These are phyloP conservation scores for Quillaja saponaria DNA, from an alignment of 306 rosid species.

Conservation along the genomic window DNA sequence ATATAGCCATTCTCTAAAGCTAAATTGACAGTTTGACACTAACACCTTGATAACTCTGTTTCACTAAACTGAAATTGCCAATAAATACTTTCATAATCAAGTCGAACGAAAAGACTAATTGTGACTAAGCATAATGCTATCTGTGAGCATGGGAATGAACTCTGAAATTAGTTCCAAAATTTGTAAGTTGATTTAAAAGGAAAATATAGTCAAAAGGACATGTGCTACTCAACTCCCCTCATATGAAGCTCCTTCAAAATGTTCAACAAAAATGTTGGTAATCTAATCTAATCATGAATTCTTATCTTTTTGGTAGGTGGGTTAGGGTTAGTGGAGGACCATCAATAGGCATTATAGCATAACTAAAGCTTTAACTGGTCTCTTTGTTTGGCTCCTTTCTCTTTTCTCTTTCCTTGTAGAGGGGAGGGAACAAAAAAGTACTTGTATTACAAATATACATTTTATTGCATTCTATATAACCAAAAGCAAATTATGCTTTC, in stretches of 20 bases:
- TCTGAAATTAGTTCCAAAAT: background rate
- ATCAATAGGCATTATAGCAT: constrained; percentile 8
- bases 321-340: constrained; percentile 25
- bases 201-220: constrained; percentile 11
- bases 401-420: background rate
- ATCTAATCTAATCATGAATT: background rate
- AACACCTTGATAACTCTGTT: no score
- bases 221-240: constrained; percentile 12
- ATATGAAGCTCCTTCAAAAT: constrained; percentile 8
- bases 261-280: constrained; percentile 11
- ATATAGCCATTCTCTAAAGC: background rate
- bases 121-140: no score
- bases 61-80: background rate
- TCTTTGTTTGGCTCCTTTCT: constrained; percentile 2
- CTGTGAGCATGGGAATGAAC: no score
- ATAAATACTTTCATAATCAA: background rate
- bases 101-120: no score
- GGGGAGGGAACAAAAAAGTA: background rate
- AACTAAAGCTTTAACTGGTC: background rate
- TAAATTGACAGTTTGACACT: background rate
- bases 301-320: constrained; percentile 19
- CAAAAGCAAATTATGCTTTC: constrained; percentile 35
- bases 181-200: constrained; percentile 16
- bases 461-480: constrained; percentile 17
- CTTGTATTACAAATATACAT: constrained; percentile 14